phyloP scores from a whole-genome alignment of 176 grass and related monocot species.

The Oryza meridionalis region DNA sequence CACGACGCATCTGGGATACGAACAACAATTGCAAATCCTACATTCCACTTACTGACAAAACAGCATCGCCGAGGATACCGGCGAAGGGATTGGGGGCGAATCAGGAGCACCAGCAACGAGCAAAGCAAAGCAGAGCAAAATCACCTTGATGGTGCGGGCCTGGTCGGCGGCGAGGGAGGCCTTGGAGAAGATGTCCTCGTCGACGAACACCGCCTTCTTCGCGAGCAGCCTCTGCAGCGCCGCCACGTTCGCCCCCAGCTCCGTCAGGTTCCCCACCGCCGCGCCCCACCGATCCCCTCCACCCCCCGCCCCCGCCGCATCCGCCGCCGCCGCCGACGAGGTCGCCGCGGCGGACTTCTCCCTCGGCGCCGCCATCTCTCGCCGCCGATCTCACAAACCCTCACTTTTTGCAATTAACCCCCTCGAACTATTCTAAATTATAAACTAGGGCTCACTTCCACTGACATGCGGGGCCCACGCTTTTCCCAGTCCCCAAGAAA shows the following conservation, averaged over 20 bases:
- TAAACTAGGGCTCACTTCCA: fast-evolving
- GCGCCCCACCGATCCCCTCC: conserved; percentile 72
- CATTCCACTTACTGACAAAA: no score
- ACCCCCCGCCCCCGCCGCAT: background rate
- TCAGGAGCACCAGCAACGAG: background rate
- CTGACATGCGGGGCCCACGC: background rate
- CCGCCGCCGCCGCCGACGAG: background rate
- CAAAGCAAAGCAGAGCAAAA: no score
- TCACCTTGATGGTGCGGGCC: conserved; percentile 86
- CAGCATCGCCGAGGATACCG: no score
- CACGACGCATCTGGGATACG: background rate
- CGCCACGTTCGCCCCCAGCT: conserved; percentile 74
- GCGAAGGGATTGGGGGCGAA: background rate
- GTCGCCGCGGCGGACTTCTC: conserved; percentile 20
- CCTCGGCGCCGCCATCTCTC: conserved; percentile 34
- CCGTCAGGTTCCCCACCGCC: conserved; percentile 73
- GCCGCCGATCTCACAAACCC: background rate
- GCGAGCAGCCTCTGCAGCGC: conserved; percentile 78
- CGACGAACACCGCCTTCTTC: conserved; percentile 83
- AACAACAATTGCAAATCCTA: background rate
- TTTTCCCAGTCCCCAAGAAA: background rate
- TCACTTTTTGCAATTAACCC: background rate
- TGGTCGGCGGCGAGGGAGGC: conserved; percentile 85
- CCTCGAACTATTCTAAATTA: background rate
- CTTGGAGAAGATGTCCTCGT: conserved; percentile 90